These are phyloP conservation scores for Scedosporium apiospermum DNA, from an alignment of 2,329 filamentous ascomycete genomes.

Conservation along the genomic window DNA sequence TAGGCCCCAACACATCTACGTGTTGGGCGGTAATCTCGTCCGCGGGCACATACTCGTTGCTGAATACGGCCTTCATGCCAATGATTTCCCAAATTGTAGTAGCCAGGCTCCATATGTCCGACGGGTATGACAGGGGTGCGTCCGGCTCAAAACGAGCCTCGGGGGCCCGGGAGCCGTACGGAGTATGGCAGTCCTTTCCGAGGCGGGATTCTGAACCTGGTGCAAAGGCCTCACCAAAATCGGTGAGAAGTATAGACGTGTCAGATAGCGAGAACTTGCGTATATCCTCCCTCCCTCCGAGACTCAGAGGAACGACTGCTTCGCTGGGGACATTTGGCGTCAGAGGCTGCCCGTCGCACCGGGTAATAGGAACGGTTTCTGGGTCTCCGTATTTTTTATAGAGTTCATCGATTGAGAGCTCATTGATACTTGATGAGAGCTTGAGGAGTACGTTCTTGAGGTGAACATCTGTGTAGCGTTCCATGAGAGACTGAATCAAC, in stretches of 20 bases:
- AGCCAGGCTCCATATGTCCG: constrained; percentile 15
- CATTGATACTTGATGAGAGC: constrained; percentile 10
- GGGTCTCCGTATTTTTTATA: constrained; percentile 20
- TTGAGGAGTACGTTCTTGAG: constrained; percentile 15
- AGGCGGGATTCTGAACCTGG: constrained; percentile 13
- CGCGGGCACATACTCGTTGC: constrained; percentile 10
- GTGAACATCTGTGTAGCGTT: constrained; percentile 14
- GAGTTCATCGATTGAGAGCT: constrained; percentile 20
- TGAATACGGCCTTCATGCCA: constrained; percentile 15
- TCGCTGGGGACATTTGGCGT: constrained; percentile 16
- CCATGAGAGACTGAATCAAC: background rate
- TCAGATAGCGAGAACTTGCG: constrained; percentile 19
- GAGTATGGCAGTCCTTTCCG: constrained; percentile 13
- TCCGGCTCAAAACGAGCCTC: constrained; percentile 7
- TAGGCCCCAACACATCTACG: constrained; percentile 13
- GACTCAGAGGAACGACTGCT: constrained; percentile 12
- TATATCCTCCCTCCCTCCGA: constrained; percentile 16
- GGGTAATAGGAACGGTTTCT: constrained; percentile 16
- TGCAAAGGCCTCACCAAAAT: constrained; percentile 24
- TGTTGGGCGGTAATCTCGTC: constrained; percentile 15
- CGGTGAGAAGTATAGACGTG: constrained; percentile 18
- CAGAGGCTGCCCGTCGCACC: constrained; percentile 14
- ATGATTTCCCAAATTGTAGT: constrained; percentile 15
- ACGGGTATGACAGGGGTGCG: constrained; percentile 6
- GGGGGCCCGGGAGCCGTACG: constrained; percentile 9